Conservation (phyloP, 129 eudicot species). For the Lactuca saligna region DNA sequence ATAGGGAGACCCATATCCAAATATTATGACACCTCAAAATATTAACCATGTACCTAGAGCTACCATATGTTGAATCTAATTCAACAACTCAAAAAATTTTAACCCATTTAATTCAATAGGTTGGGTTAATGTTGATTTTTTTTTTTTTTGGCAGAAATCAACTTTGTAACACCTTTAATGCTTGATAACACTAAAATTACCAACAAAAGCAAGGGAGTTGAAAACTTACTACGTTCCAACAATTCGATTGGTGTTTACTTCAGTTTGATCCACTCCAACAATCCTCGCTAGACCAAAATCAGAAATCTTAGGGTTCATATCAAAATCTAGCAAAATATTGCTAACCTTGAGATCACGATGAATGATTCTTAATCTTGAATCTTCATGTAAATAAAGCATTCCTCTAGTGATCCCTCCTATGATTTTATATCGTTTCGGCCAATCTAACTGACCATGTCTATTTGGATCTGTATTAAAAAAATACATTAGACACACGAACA, state of each 20-base stretch:
- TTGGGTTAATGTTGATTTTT: too few relatives aligned
- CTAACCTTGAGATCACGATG: slow-evolving; percentile 25
- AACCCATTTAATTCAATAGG: too few relatives aligned
- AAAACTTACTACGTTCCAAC: slow-evolving; percentile 27
- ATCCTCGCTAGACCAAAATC: slow-evolving; percentile 30
- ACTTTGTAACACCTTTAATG: too few relatives aligned
- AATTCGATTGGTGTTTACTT: slow-evolving; percentile 26
- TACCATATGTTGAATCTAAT: too few relatives aligned
- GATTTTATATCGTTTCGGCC: slow-evolving; percentile 32
- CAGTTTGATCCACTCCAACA: slow-evolving; percentile 26
- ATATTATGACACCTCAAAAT: too few relatives aligned
- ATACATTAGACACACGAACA: background rate
- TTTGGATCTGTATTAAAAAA: slow-evolving; percentile 21
- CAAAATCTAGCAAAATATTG: slow-evolving; percentile 25
- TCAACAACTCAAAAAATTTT: too few relatives aligned
- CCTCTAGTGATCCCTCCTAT: slow-evolving; percentile 24
- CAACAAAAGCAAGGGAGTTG: too few relatives aligned
- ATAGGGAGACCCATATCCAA: too few relatives aligned
- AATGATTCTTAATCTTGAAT: slow-evolving; percentile 21
- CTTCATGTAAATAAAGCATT: slow-evolving; percentile 32
- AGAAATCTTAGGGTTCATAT: slow-evolving; percentile 26
- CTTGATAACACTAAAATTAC: too few relatives aligned
- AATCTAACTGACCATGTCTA: slow-evolving; percentile 22
- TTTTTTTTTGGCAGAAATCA: too few relatives aligned
- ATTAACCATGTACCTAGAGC: too few relatives aligned